A percentile compares a stretch with the other conserved stretches of the same genome.
phyloP scores from a whole-genome alignment of 2,329 filamentous ascomycete species.

The Calonectria henricotiae region DNA sequence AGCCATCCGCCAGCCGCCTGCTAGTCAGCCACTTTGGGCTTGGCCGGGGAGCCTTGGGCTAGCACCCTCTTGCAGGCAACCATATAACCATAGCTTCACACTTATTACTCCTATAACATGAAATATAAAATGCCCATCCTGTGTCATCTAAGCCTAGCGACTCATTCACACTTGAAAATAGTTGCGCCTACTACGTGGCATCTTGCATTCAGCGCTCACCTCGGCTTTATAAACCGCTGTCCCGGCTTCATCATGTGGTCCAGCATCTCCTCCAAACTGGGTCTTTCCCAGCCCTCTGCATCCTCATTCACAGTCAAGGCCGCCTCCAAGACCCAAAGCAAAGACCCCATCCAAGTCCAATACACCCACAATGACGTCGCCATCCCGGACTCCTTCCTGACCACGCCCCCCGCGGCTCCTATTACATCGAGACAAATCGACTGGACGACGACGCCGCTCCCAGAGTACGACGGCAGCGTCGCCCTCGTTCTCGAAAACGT shows the following conservation, averaged over 20 bases:
- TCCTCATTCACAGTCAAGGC: conserved; percentile 27
- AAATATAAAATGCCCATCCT: not conserved
- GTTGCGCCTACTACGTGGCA: conserved; percentile 1
- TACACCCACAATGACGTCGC: conserved; percentile 57
- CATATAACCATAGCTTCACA: conserved; percentile 10
- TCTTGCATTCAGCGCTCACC: not conserved
- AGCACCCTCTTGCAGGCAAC: conserved; percentile 26
- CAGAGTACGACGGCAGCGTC: conserved; percentile 68
- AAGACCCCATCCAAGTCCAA: conserved; percentile 3
- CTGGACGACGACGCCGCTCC: conserved; percentile 66
- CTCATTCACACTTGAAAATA: not conserved
- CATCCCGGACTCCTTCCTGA: conserved; percentile 65
- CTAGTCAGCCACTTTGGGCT: conserved; percentile 13
- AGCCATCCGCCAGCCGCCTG: not conserved
- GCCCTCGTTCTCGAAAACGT: conserved; percentile 76
- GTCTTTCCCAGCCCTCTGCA: conserved; percentile 34
- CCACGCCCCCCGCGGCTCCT: conserved; percentile 57
- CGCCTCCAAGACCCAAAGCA: conserved; percentile 31
- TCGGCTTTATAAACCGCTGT: not conserved
- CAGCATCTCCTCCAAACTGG: conserved; percentile 47
- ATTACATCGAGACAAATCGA: conserved; percentile 66
- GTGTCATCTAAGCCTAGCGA: not conserved
- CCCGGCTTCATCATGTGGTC: conserved; percentile 42
- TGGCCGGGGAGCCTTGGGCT: conserved; percentile 27
- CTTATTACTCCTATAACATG: not conserved